A percentile compares a stretch with the other conserved stretches of the same genome.
phyloP scores from a whole-genome alignment of 2,329 filamentous ascomycete species.

The Graphilbum fragrans region DNA sequence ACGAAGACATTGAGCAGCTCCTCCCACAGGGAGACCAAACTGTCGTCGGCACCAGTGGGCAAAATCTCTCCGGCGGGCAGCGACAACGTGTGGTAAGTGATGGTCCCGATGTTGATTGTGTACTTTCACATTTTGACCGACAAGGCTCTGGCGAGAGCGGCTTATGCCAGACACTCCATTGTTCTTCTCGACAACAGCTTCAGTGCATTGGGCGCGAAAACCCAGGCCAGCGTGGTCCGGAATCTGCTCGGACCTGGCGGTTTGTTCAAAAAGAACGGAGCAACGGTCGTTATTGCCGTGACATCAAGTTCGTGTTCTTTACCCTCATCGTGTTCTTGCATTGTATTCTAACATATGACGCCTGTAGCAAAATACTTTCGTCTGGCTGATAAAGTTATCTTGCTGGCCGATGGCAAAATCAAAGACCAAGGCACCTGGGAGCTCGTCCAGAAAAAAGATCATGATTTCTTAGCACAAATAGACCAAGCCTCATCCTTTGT shows the following conservation, averaged over 20 bases:
- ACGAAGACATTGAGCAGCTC: conserved; percentile 13
- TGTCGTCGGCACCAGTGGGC: conserved; percentile 11
- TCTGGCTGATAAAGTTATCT: too few relatives aligned
- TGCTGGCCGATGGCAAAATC: too few relatives aligned
- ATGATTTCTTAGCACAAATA: too few relatives aligned
- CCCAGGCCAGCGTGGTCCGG: conserved; percentile 16
- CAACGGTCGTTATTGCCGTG: conserved; percentile 20
- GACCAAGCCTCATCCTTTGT: too few relatives aligned
- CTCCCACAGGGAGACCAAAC: conserved; percentile 12
- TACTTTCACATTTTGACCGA: not conserved
- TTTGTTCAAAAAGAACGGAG: conserved; percentile 13
- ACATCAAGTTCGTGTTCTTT: too few relatives aligned
- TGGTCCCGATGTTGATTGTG: not conserved
- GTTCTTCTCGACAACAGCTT: conserved; percentile 23
- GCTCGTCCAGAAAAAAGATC: too few relatives aligned
- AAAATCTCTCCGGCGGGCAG: conserved; percentile 18
- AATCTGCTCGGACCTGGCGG: conserved; percentile 19
- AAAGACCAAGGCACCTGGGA: too few relatives aligned
- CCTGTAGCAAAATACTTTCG: too few relatives aligned
- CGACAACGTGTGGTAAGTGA: conserved; percentile 16
- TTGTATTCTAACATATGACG: too few relatives aligned
- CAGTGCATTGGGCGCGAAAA: conserved; percentile 22
- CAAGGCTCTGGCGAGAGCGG: conserved; percentile 23
- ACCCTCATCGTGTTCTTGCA: too few relatives aligned
- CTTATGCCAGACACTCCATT: conserved; percentile 18